Evolutionary conservation across 441 rosid species (phyloP), one percentile per base, ranked within the genome.

Genomic region (Corymbia citriodora): DNA sequence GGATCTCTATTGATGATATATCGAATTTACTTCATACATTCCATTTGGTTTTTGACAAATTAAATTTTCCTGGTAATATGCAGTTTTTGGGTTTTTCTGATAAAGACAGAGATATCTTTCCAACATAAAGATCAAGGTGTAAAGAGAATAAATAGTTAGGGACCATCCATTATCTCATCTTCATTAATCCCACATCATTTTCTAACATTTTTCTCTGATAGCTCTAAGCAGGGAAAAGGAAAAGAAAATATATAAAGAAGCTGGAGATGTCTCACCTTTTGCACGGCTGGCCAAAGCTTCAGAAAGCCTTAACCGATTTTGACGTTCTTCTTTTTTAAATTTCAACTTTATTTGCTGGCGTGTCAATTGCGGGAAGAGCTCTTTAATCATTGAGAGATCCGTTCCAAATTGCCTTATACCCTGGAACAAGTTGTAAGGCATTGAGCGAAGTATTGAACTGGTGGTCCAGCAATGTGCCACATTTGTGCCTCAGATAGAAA

Each of bases 321-420:
- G 91, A 10, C 97, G 97, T 93, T 96, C 98, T 94, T 97, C 99
- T 92, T 93, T 93, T 92, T 97, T 96, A 90, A 87, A 95, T 90
- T 97, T 97, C 87, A 94, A 92, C 93, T 97, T 97, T 88, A 98
- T 93, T 89, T 97, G 99, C 89, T 92, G 94, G 72, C 97, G 98
- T 9, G 97, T 94, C 93, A 95, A 92, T 33, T 95, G 91, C 81
- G 99, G 97, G 89, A 98, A 98, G 89, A 97, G 94, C 83, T 93
- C 98, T 92, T 95, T 96, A 88, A 97, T 94, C 97, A 97, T 93
- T 21, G 97, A 94, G 61, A 98, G 94, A 93, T 97, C 98, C 86
- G 97, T 96, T 79, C 99, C 99, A 91, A 98, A 98, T 93, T 97
- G 97, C 86, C 79, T 94, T 90, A 98, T 88, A 74, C 97, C 98